Percentiles rank a stretch among this genome's conserved stretches.
phyloP scores from a whole-genome alignment of 768 basidiomycete genomes.

The Termitomyces sp. region DNA sequence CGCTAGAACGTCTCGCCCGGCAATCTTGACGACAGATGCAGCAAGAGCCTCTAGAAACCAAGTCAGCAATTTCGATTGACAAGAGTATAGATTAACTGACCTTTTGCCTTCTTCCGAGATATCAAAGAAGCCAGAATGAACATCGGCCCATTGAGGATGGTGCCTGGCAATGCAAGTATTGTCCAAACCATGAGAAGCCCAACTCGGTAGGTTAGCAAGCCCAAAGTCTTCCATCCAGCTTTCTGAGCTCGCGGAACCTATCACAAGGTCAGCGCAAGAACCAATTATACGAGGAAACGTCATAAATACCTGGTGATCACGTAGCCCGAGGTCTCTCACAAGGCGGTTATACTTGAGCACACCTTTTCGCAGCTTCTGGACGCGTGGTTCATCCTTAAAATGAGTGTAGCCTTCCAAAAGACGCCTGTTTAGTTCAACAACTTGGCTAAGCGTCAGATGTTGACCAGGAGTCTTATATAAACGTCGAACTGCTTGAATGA shows the following conservation, averaged over 20 bases:
- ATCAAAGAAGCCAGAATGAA: conserved; percentile 88
- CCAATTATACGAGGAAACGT: neutral
- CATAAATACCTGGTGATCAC: conserved; percentile 89
- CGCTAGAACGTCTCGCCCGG: conserved; percentile 93
- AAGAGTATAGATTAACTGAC: conserved; percentile 43
- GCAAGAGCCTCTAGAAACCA: conserved; percentile 79
- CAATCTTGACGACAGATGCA: conserved; percentile 91
- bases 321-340: conserved; percentile 83
- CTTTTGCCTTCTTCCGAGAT: conserved; percentile 86
- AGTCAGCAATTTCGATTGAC: neutral
- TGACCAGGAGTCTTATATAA: conserved; percentile 94
- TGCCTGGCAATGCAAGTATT: conserved; percentile 82
- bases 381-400: conserved; percentile 89
- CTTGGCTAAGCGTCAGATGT: conserved; percentile 90
- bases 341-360: conserved; percentile 90
- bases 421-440: conserved; percentile 90
- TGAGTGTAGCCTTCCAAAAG: conserved; percentile 90
- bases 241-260: conserved; percentile 86
- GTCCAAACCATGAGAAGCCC: conserved; percentile 79
- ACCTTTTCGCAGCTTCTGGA: conserved; percentile 73
- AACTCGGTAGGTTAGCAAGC: conserved; percentile 80
- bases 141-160: conserved; percentile 88
- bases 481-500: conserved; percentile 92
- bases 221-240: conserved; percentile 82
- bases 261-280: neutral